Evolutionary conservation across 1,139 yeast genomes (phyloP).

Genomic region (Saccharomyces hybrid): DNA sequence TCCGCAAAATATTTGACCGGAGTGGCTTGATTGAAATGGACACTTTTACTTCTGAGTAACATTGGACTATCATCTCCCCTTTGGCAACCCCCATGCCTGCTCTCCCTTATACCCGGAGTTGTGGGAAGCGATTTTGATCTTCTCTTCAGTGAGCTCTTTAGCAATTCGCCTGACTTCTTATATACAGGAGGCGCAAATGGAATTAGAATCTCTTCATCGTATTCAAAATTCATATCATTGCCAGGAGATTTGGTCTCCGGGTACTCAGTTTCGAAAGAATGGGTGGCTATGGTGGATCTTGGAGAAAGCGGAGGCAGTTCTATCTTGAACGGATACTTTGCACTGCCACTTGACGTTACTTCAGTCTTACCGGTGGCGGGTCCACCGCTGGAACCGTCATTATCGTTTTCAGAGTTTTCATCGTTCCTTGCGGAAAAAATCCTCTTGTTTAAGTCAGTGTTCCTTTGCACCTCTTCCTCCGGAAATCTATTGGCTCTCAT

Average conservation of each 20-base stretch:
- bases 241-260: background rate
- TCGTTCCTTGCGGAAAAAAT: conserved; percentile 2
- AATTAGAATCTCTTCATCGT: conserved; percentile 11
- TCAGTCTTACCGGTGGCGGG: background rate
- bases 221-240: background rate
- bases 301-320: background rate
- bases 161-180: conserved; percentile 28
- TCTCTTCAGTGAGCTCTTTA: conserved; percentile 23
- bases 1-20: conserved; percentile 27
- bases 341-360: conserved; percentile 25
- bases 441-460: conserved; percentile 23
- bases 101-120: conserved; percentile 15
- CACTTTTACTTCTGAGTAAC: conserved; percentile 27
- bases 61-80: conserved; percentile 3
- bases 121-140: conserved; percentile 30
- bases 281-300: background rate
- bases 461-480: conserved; percentile 20
- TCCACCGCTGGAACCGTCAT: conserved; percentile 3
- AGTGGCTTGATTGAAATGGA: conserved; percentile 29
- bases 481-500: conserved; percentile 15
- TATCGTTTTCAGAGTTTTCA: conserved; percentile 1
- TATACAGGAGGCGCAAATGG: conserved; percentile 22
- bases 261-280: background rate
- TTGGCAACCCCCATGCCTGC: conserved; percentile 2
- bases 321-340: background rate